Evolutionary conservation across 176 grass and related monocot genomes (phyloP).

Genomic region (Leersia perrieri): DNA sequence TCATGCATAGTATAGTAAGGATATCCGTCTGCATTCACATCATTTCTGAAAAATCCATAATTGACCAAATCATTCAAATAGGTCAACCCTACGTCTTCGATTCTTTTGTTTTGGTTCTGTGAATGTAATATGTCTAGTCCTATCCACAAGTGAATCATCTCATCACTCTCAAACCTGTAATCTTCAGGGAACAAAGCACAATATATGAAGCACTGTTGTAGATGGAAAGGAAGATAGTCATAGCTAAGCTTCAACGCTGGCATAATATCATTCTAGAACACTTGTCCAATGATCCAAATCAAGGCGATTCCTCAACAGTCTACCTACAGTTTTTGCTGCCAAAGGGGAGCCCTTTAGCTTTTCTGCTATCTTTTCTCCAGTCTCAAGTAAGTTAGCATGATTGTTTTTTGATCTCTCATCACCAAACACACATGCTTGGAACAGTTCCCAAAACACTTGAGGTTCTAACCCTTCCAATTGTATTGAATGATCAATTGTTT

Average conservation of each 20-base stretch:
- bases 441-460: neutral
- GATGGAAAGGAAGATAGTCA: conserved; percentile 15
- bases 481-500: neutral
- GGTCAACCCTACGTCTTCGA: neutral
- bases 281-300: neutral
- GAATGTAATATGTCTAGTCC: conserved; percentile 12
- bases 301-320: neutral
- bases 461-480: neutral
- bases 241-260: conserved; percentile 39
- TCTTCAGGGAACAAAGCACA: conserved; percentile 30
- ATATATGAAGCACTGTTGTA: conserved; percentile 18
- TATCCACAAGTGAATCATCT: conserved; percentile 31
- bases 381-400: neutral
- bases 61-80: conserved; percentile 7
- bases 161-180: neutral
- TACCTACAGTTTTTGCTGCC: neutral
- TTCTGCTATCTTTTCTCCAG: conserved; percentile 6
- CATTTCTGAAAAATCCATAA: neutral
- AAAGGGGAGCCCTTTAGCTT: neutral
- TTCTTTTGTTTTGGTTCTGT: neutral
- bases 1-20: conserved; percentile 20
- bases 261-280: conserved; percentile 21
- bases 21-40: neutral
- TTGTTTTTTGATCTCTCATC: neutral
- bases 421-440: neutral